phyloP scores from a whole-genome alignment of 2,329 filamentous ascomycete species.

The Daldinia sp. region DNA sequence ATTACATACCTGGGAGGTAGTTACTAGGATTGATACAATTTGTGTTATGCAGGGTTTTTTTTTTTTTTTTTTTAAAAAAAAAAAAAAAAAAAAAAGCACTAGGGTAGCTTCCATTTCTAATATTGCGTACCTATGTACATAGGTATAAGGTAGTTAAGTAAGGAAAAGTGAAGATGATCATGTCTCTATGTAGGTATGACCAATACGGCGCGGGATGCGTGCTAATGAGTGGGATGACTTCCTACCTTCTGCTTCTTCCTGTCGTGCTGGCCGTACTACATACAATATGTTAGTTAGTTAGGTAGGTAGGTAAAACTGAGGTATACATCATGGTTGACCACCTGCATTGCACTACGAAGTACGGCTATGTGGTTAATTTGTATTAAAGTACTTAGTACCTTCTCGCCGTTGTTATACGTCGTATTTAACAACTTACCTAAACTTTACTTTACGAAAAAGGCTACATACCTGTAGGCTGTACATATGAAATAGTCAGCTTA shows the following conservation, averaged over 20 bases:
- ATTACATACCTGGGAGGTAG: too few species aligned
- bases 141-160: not conserved
- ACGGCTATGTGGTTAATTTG: not conserved
- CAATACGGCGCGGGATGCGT: slow-evolving; percentile 33
- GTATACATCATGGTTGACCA: too few species aligned
- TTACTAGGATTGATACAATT: slow-evolving; percentile 11
- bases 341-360: not conserved
- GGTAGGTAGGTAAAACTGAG: too few species aligned
- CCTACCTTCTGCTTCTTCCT: not conserved
- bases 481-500: slow-evolving; percentile 9
- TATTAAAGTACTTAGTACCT: slow-evolving; percentile 3
- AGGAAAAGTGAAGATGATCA: slow-evolving; percentile 27
- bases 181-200: slow-evolving; percentile 24
- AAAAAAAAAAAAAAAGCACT: too few species aligned
- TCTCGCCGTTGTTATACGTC: slow-evolving; percentile 6
- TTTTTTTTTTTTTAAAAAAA: too few species aligned
- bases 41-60: slow-evolving; percentile 32
- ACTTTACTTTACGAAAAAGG: slow-evolving; percentile 2
- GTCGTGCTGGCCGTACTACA: slow-evolving; percentile 1
- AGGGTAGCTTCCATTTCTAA: slow-evolving; percentile 10
- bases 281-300: not conserved
- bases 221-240: slow-evolving; percentile 23
- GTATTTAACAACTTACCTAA: slow-evolving; percentile 24
- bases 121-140: slow-evolving; percentile 8
- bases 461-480: slow-evolving; percentile 2